phyloP scores from a whole-genome alignment of 495 filamentous ascomycete genomes.

The Immersiella caudata region DNA sequence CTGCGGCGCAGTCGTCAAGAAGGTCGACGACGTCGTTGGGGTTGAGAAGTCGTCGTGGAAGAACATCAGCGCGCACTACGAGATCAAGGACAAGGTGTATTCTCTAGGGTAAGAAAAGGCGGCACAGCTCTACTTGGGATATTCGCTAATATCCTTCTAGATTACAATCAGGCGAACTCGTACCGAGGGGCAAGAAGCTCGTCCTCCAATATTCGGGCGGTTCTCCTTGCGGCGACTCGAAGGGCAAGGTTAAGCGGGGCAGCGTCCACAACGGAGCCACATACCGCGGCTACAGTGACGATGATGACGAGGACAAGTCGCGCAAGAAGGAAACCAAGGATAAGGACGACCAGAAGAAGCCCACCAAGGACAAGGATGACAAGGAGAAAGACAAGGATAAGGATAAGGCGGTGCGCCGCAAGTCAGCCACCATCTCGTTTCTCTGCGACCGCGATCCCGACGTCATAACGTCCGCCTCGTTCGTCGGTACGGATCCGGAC shows the following conservation, averaged over 20 bases:
- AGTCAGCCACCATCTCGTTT: slow-evolving; percentile 89
- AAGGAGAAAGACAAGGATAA: slow-evolving; percentile 42
- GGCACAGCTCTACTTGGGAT: neutral
- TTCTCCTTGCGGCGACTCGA: slow-evolving; percentile 67
- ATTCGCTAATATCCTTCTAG: slow-evolving; percentile 44
- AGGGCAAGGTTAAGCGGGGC: slow-evolving; percentile 26
- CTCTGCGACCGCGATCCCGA: slow-evolving; percentile 82
- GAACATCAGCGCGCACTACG: slow-evolving; percentile 93
- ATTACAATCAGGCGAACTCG: slow-evolving; percentile 65
- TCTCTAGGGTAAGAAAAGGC: slow-evolving; percentile 72
- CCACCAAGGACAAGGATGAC: slow-evolving; percentile 29
- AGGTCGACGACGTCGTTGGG: slow-evolving; percentile 69
- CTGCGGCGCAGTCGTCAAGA: slow-evolving; percentile 82
- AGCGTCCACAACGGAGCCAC: slow-evolving; percentile 39
- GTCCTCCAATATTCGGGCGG: slow-evolving; percentile 90
- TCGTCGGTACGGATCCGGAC: slow-evolving; percentile 80
- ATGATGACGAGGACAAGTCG: slow-evolving; percentile 18
- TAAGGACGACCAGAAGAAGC: slow-evolving; percentile 29
- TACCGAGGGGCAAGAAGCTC: slow-evolving; percentile 86
- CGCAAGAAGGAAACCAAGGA: slow-evolving; percentile 26
- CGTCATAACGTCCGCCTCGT: slow-evolving; percentile 65
- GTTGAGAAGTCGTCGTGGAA: slow-evolving; percentile 65
- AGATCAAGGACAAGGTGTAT: slow-evolving; percentile 69
- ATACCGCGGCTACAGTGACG: slow-evolving; percentile 44
- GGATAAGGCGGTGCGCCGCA: slow-evolving; percentile 58